Evolutionary conservation across 345 rosid species (phyloP).

Genomic region (Corchorus capsularis): DNA sequence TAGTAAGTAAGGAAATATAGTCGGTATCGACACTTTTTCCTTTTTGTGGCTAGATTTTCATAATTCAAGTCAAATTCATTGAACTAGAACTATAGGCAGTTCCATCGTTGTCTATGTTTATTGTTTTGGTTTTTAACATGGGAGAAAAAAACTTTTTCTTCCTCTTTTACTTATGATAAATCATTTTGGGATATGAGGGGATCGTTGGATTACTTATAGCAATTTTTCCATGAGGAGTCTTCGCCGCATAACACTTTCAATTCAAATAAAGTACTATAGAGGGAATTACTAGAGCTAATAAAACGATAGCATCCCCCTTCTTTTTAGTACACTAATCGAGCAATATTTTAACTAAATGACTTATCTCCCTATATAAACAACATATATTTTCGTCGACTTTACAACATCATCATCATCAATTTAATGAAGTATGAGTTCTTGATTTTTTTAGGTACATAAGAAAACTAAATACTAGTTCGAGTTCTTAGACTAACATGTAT

Average conservation of each 20-base stretch:
- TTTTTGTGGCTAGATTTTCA: background rate
- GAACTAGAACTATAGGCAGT: constrained; percentile 18
- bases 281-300: background rate
- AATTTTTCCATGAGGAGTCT: background rate
- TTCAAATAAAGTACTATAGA: background rate
- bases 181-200: background rate
- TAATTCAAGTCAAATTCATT: constrained; percentile 23
- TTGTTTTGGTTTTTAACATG: background rate
- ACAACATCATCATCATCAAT: no score
- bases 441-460: no score
- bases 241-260: constrained; percentile 2
- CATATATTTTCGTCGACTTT: no score
- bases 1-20: background rate
- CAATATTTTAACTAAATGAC: background rate
- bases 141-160: background rate
- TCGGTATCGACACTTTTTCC: background rate
- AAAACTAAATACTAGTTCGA: no score
- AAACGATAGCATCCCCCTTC: background rate
- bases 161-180: background rate
- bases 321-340: background rate
- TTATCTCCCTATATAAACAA: background rate
- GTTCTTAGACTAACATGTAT: no score
- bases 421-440: no score
- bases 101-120: background rate
- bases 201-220: background rate